Conservation (phyloP, 2,329 filamentous ascomycete species). For the Acephala macrosclerotiorum region DNA sequence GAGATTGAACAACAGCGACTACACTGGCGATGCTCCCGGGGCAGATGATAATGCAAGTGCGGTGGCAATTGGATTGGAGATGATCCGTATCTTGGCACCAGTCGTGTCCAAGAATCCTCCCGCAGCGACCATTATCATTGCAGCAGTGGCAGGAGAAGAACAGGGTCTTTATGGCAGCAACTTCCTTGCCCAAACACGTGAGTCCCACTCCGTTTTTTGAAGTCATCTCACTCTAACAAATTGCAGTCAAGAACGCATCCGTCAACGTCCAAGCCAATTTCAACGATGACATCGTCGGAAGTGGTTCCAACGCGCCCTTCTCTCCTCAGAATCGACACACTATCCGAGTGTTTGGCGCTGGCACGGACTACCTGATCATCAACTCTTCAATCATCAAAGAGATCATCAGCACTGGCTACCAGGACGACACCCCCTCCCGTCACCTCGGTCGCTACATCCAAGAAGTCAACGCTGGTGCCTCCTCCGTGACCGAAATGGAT, state of each 20-base stretch:
- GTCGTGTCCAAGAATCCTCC: conserved; percentile 55
- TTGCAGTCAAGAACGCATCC: conserved; percentile 48
- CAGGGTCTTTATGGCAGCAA: conserved; percentile 60
- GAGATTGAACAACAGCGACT: conserved; percentile 57
- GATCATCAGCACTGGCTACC: conserved; percentile 53
- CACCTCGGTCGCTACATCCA: conserved; percentile 61
- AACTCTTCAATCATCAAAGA: conserved; percentile 16
- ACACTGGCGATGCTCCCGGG: conserved; percentile 60
- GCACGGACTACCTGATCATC: conserved; percentile 24
- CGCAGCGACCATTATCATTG: conserved; percentile 61
- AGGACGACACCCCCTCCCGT: conserved; percentile 62
- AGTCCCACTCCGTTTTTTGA: conserved; percentile 22
- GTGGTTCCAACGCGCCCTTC: conserved; percentile 50
- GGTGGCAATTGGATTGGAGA: conserved; percentile 59
- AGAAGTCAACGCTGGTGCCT: conserved; percentile 56
- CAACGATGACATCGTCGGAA: conserved; percentile 65
- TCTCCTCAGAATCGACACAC: conserved; percentile 56
- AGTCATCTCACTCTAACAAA: no score
- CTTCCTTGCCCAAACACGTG: conserved; percentile 59
- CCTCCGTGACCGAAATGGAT: conserved; percentile 59
- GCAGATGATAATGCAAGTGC: conserved; percentile 65
- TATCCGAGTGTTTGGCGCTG: conserved; percentile 59
- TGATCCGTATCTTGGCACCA: conserved; percentile 50
- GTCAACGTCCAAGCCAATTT: conserved; percentile 64
- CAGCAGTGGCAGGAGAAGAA: conserved; percentile 64